Percentiles rank a stretch among this genome's conserved stretches.
phyloP scores from a whole-genome alignment of 2,329 filamentous ascomycete genomes.

The Niveomyces coronatus region DNA sequence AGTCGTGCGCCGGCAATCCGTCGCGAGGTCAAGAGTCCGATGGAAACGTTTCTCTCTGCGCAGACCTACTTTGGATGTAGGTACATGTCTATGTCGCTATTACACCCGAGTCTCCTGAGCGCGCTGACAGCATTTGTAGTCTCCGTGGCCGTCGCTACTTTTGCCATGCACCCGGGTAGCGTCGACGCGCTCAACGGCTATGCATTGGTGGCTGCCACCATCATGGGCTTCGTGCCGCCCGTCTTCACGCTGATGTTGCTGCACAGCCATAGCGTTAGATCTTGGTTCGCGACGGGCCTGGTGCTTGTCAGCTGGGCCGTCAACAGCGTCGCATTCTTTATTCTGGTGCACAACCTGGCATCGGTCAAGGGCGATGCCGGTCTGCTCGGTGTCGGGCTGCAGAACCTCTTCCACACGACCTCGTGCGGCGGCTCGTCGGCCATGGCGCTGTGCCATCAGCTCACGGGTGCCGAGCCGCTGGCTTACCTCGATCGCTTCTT shows the following conservation, averaged over 20 bases:
- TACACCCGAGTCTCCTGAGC: too few relatives aligned
- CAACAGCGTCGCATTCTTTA: constrained; percentile 1
- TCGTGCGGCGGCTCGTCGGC: constrained; percentile 1
- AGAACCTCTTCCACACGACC: constrained; percentile 2
- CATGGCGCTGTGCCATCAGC: constrained; percentile 5
- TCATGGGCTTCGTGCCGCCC: constrained; percentile 1
- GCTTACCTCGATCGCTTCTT: constrained; percentile 1
- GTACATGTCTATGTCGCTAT: neutral
- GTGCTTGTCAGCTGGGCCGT: neutral
- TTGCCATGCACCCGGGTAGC: neutral
- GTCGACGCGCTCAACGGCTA: constrained; percentile 2
- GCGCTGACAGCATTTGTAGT: neutral
- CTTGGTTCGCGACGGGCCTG: constrained; percentile 1
- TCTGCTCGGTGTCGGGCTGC: neutral
- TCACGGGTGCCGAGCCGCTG: constrained; percentile 1
- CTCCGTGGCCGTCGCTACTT: constrained; percentile 2
- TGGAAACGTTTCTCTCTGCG: neutral
- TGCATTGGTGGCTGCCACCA: neutral
- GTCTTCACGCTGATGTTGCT: constrained; percentile 1
- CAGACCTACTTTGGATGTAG: constrained; percentile 3
- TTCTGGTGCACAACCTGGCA: neutral
- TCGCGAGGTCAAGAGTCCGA: neutral
- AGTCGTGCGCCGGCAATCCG: neutral
- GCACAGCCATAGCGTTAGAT: constrained; percentile 1
- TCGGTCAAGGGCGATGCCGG: neutral